phyloP scores from a whole-genome alignment of 495 filamentous ascomycete species.

The Astrothelium macrocarpum region DNA sequence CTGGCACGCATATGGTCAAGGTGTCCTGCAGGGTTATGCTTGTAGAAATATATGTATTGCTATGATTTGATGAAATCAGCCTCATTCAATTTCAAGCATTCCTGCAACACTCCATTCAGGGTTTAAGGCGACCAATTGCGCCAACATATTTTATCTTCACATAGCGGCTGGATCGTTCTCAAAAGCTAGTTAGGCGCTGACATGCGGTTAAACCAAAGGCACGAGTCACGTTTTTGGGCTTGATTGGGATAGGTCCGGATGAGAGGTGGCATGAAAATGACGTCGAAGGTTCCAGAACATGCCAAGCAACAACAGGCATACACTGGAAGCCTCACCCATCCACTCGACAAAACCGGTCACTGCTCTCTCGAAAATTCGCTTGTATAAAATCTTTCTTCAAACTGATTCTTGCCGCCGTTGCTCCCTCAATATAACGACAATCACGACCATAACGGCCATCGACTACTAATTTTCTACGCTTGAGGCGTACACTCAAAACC shows the following conservation, averaged over 20 bases:
- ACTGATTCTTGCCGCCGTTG: neutral
- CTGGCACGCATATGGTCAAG: too few species aligned
- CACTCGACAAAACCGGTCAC: neutral
- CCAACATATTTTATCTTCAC: neutral
- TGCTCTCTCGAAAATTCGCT: neutral
- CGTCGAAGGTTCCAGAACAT: conserved; percentile 5
- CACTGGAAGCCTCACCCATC: conserved; percentile 2
- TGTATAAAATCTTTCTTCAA: neutral
- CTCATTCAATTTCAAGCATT: too few species aligned
- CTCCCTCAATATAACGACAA: neutral
- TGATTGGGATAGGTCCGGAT: too few species aligned
- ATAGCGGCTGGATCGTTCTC: neutral
- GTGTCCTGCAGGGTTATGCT: too few species aligned
- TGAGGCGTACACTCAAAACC: neutral
- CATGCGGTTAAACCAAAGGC: neutral
- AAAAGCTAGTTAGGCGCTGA: neutral
- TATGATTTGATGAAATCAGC: too few species aligned
- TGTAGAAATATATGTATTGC: too few species aligned
- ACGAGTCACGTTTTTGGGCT: neutral
- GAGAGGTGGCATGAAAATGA: neutral
- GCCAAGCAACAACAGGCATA: neutral
- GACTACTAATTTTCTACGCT: neutral
- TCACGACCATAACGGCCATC: neutral
- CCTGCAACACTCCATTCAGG: too few species aligned
- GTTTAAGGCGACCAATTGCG: too few species aligned